Base-by-base conservation (phyloP, 208 protist species). In the Acanthamoeba quina region DNA sequence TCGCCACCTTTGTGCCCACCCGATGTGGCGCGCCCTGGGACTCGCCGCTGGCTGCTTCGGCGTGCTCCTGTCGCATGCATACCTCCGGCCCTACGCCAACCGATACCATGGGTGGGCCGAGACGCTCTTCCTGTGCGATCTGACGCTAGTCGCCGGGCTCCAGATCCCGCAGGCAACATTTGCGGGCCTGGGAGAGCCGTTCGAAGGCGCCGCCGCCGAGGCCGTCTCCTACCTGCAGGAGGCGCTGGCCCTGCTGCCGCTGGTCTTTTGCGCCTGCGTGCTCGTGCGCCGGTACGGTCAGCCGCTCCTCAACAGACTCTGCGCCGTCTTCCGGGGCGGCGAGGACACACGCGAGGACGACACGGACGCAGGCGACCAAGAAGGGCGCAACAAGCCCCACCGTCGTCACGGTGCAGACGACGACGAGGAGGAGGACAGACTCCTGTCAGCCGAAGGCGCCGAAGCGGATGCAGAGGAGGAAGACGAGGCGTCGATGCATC, bases 211-310 rank as follows among this genome's bases (percentile, higher is more conserved):
- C 26, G 66, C 66, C 34, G 66, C 66, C 34, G 66, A 74, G 66
- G 66, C 66, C 66, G 34, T 74, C 34, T 11, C 66, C 66, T 74
- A 74, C 66, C 31, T 34, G 31, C 31, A 34, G 31, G 31, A 34
- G 31, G 31, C 31, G 31, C 31, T 34, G 31, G 31, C 66, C 29
- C 66, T 74, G 66, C 66, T 74, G 66, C 66, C 66, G 34, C 34
- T 74, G 66, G 66, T 29, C 66, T 74, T 74, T 74, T 74, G 66
- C 66, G 66, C 66, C 66, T 74, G 44, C 34, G 66, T 74, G 66
- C 66, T 74, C 66, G 66, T 29, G 66, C 66, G 34, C 66, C 66
- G 66, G 66, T 74, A 74, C 66, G 4, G 66, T 21, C 66, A 0
- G 66, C 34, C 66, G 66, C 34, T 74, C 58, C 58, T 64, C 58